Evolutionary conservation across 2,329 filamentous ascomycete species (phyloP), one percentile per base, ranked within the genome.

Genomic region (Fusarium coicis): DNA sequence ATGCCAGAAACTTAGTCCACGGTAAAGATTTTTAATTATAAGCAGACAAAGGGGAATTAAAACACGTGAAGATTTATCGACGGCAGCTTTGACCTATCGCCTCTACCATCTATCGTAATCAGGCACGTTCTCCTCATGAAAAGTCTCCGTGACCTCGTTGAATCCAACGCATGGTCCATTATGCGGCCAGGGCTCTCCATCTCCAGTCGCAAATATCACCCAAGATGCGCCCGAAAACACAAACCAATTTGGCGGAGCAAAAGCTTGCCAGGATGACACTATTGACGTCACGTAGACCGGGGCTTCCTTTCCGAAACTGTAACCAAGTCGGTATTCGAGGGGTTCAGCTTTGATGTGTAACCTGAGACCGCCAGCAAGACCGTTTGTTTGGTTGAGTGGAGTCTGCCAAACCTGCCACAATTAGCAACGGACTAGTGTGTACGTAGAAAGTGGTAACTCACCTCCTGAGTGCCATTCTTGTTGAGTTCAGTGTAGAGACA

Each of bases 51-150:
- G 9, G 44, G 7, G 10, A 30, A 7, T 14, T 7, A 16, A 49
- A 10, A 26, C 2, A 21, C 2, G 19, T 4, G 14, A n/a, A 6
- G 10, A 34, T 10, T 7, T 19, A 26, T 11, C 4, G 36, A 2
- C 8, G 14, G 2, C 18, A 23, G 12, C 6, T 26, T 16, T 23
- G 2, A 18, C n/a, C 9, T 10, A 19, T 34, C 2, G 11, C 6
- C 16, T 50, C 16, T 26, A 26, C 32, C 12, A 52, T 36, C 32
- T n/a, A 52, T 52, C 32, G 30, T 34, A 52, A 14, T 50, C n/a
- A 23, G 47, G 30, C 19, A 52, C 26, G 16, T 23, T 26, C 11
- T 52, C 47, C n/a, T 36, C 4, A 2, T 10, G 6, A 26, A 34
- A 34, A 52, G 30, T 26, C 47, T 52, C 47, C 16, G 1, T 26